A percentile compares a stretch with the other conserved stretches of the same genome.
These are phyloP conservation scores for Allium cepa DNA, from an alignment of 106 monocot species.

Conservation along the genomic window DNA sequence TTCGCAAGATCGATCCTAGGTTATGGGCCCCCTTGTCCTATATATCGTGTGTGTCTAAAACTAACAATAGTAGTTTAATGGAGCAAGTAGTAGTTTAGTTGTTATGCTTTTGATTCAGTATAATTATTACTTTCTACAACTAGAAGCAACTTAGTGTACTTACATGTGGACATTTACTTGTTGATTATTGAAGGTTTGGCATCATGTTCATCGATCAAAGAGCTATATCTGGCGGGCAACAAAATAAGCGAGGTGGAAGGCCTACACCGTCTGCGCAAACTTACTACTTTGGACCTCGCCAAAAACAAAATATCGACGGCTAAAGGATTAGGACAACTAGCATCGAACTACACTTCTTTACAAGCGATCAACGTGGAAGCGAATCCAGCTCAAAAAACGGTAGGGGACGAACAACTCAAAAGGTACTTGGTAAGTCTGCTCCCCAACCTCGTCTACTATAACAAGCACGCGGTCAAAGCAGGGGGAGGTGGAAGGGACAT, in stretches of 20 bases:
- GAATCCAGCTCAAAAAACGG: conserved; percentile 60
- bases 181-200: conserved; percentile 38
- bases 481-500: conserved; percentile 30
- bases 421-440: conserved; percentile 49
- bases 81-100: too few relatives aligned
- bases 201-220: conserved; percentile 58
- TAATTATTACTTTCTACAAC: too few relatives aligned
- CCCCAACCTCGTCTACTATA: conserved; percentile 49
- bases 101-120: too few relatives aligned
- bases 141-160: too few relatives aligned
- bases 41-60: too few relatives aligned
- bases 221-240: conserved; percentile 72
- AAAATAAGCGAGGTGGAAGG: conserved; percentile 86
- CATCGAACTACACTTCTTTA: conserved; percentile 63
- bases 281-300: conserved; percentile 49
- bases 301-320: conserved; percentile 60
- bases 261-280: conserved; percentile 72
- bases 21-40: too few relatives aligned
- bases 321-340: conserved; percentile 63
- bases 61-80: too few relatives aligned
- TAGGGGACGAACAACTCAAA: conserved; percentile 74
- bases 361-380: conserved; percentile 57
- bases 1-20: too few relatives aligned
- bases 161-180: too few relatives aligned
- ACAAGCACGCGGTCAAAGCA: conserved; percentile 44